Conservation (phyloP, 164 flowering plant species). For the Saururus chinensis region DNA sequence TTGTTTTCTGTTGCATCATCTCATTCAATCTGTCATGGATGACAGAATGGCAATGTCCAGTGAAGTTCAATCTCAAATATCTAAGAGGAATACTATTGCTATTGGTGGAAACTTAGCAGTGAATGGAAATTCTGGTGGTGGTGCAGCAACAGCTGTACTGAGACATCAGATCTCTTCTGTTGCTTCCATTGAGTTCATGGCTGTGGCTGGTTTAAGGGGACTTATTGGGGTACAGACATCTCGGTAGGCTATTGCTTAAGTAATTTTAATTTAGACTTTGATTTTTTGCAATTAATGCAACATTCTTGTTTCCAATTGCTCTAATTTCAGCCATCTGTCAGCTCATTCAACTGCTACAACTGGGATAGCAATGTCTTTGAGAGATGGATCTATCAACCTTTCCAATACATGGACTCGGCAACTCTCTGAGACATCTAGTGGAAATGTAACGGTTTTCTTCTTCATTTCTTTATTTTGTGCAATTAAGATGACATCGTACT, state of each 20-base stretch:
- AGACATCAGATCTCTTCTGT: conserved; percentile 68
- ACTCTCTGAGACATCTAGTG: conserved; percentile 70
- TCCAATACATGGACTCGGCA: conserved; percentile 93
- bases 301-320: not conserved
- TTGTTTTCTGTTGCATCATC: no score
- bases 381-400: conserved; percentile 84
- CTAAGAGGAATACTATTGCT: conserved; percentile 51
- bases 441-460: conserved; percentile 45
- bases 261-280: conserved; percentile 3
- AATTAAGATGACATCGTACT: no score
- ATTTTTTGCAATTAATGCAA: not conserved
- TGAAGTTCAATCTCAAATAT: conserved; percentile 74
- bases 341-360: conserved; percentile 74
- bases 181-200: conserved; percentile 66
- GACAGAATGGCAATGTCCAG: conserved; percentile 84
- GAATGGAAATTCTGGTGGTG: conserved; percentile 56
- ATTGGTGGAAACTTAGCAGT: conserved; percentile 82
- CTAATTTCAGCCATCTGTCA: conserved; percentile 48
- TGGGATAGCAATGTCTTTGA: conserved; percentile 62
- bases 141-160: conserved; percentile 55
- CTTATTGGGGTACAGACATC: conserved; percentile 66
- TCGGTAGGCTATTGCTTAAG: conserved; percentile 40
- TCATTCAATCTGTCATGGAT: no score
- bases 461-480: not conserved
- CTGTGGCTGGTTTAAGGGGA: conserved; percentile 67